Evolutionary conservation across 352 stramenopile genomes (phyloP), one percentile per base, ranked within the genome.

Genomic region (Globisporangium echinulatum): DNA sequence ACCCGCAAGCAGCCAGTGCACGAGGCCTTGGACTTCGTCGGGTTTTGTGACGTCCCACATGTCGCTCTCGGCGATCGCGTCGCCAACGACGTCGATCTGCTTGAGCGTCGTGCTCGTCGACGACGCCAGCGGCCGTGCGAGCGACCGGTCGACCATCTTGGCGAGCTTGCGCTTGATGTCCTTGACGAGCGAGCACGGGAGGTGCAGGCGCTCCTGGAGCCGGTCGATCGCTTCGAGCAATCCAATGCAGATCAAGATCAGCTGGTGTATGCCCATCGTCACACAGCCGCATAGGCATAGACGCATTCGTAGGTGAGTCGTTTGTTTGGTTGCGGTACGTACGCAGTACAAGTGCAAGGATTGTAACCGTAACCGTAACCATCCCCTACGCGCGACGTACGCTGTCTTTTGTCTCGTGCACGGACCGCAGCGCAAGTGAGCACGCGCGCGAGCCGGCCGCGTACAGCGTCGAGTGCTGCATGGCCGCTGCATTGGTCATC

Each of bases 241-340:
- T 0, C 77, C 79, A 25, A 93, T 83, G 54, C 83, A 93, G 43
- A 93, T 78, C 58, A 91, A 54, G 58, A 93, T 69, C 49, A 93
- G 77, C 83, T 93, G 56, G 6, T 5, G 15, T 7, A 33, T 3
- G 46, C n/a, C 10, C 15, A 9, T 7, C 4, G 25, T 42, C 10
- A 17, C 9, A 17, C 46, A 8, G 7, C 17, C 46, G 25, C 3
- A 15, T 4, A n/a, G 49, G 17, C 10, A 8, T 44, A 7, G 40
- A 44, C 40, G 25, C 25, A 10, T 36, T 8, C 19, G 17, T 38
- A 25, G 25, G 14, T 8, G 14, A 11, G 14, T 19, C 46, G 14
- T 43, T 43, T n/a, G 14, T 33, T 14, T 5, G 14, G 0, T 25
- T 25, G 25, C 25, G 25, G 25, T 25, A 25, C 25, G 25, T 25